Evolutionary conservation across 192 early-diverging fungal genomes (phyloP).

Genomic region (Backusella sp.): DNA sequence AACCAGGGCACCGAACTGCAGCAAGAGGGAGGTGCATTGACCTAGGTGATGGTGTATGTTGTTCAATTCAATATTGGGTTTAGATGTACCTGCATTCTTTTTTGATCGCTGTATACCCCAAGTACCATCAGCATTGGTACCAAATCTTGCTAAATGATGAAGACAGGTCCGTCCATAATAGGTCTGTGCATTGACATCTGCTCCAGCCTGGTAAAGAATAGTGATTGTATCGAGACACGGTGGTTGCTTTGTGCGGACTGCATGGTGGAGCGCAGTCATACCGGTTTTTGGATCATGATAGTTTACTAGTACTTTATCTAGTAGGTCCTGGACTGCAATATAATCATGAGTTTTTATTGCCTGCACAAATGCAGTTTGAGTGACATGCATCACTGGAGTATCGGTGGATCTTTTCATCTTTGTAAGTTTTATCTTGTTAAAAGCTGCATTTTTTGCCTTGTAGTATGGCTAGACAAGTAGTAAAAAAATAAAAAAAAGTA

Average conservation of each 20-base stretch:
- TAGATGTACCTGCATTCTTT: neutral
- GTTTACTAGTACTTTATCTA: conserved; percentile 42
- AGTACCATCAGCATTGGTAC: conserved; percentile 31
- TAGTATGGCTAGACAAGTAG: neutral
- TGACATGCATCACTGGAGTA: conserved; percentile 31
- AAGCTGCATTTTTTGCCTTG: neutral
- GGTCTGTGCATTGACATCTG: conserved; percentile 53
- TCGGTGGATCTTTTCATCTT: conserved; percentile 36
- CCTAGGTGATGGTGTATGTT: conserved; percentile 35
- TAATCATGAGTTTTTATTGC: conserved; percentile 60
- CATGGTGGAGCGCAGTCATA: conserved; percentile 59
- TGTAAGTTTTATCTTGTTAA: conserved; percentile 32
- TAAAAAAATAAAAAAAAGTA: neutral
- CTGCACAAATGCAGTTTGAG: conserved; percentile 48
- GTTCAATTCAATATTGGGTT: neutral
- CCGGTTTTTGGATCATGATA: conserved; percentile 56
- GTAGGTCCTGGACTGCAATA: conserved; percentile 44
- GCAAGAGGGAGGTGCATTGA: conserved; percentile 40
- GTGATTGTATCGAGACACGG: conserved; percentile 48
- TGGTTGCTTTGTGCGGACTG: conserved; percentile 50
- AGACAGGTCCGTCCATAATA: conserved; percentile 52
- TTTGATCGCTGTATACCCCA: conserved; percentile 35
- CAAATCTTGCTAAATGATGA: conserved; percentile 50
- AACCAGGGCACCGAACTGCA: conserved; percentile 45
- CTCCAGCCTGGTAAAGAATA: conserved; percentile 51